Evolutionary conservation across 108 stramenopile genomes (phyloP), one percentile per base, ranked within the genome.

Genomic region (Cyclotella atomus): DNA sequence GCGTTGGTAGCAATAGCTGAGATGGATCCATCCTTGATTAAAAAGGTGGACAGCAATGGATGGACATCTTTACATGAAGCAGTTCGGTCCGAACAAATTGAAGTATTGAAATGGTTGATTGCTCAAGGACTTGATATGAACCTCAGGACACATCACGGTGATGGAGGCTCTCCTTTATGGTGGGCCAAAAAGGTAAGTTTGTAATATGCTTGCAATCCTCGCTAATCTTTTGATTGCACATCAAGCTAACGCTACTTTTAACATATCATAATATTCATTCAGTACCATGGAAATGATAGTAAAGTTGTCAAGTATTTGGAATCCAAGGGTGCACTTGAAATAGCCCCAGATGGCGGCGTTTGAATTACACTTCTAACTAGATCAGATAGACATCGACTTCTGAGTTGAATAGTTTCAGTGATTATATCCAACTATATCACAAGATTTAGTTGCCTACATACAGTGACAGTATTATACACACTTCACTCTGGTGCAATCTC

Each of bases 41-140:
- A 61, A 41, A 41, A 61, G 4, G 41, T 61, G 0, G 60, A 95
- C 66, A 52, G 61, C 2, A 95, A 95, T 72, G 89, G 87, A 32
- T 93, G 95, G 95, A 67, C 75, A 29, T 87, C 94, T 14, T 29
- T 95, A 21, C 91, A 92, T 70, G 94, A 95, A 66, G 94, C 94
- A 2, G 89, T 88, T 1, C 70, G 94, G 32, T 69, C 80, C 53
- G 94, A 89, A 19, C 46, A 87, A 28, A 64, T 83, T 6, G 83
- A 93, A 36, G 76, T 88, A 4, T 15, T 93, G 19, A 73, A 88
- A 45, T 93, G 72, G 32, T 81, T 88, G 59, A 52, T 88, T 8
- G 21, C 75, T 16, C 21, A 69, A 27, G 87, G 87, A 20, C 36
- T 71, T 7, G 70, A 83, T 65, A 77, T 68, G 6, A 77, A 85